A percentile compares a stretch with the other conserved stretches of the same genome.
These are phyloP conservation scores for Rheum nobile DNA, from an alignment of 148 eudicot species.

Conservation along the genomic window DNA sequence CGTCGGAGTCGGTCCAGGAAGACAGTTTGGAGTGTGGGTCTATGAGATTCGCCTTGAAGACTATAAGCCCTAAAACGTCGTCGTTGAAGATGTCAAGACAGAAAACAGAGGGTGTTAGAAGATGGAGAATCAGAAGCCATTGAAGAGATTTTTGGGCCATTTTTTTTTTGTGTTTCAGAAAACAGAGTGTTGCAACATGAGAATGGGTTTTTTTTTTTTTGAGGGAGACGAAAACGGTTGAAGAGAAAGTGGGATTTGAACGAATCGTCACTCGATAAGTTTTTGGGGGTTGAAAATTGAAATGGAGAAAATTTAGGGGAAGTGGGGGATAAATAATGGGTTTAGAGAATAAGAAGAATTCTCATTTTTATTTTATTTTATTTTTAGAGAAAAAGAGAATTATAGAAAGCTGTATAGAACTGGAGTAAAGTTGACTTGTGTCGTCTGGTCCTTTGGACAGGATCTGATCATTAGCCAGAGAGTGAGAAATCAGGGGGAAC, in stretches of 20 bases:
- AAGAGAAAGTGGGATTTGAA: not conserved
- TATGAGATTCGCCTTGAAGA: conserved; percentile 51
- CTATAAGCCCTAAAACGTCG: conserved; percentile 73
- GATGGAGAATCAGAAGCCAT: conserved; percentile 8
- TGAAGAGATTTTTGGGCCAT: not conserved
- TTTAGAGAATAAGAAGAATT: not conserved
- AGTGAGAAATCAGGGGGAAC: not conserved
- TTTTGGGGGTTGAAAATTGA: conserved; percentile 18
- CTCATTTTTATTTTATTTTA: not conserved
- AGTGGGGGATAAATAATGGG: not conserved
- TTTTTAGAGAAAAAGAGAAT: not conserved
- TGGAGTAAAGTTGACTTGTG: conserved; percentile 4
- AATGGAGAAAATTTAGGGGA: conserved; percentile 19
- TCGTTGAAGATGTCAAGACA: conserved; percentile 51
- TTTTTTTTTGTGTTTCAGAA: not conserved
- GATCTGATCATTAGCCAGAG: not conserved
- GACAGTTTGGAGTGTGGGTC: conserved; percentile 55
- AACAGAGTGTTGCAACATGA: not conserved
- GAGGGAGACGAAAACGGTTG: not conserved
- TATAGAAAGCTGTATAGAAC: not conserved
- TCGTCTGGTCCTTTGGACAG: conserved; percentile 6
- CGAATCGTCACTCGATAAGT: not conserved
- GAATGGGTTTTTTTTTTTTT: not conserved
- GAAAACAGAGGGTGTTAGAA: conserved; percentile 14
- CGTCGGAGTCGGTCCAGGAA: conserved; percentile 76